Evolutionary conservation across 805 yeast genomes (phyloP), one percentile per base, ranked within the genome.

Genomic region (Barnettozyma wickerhamii): DNA sequence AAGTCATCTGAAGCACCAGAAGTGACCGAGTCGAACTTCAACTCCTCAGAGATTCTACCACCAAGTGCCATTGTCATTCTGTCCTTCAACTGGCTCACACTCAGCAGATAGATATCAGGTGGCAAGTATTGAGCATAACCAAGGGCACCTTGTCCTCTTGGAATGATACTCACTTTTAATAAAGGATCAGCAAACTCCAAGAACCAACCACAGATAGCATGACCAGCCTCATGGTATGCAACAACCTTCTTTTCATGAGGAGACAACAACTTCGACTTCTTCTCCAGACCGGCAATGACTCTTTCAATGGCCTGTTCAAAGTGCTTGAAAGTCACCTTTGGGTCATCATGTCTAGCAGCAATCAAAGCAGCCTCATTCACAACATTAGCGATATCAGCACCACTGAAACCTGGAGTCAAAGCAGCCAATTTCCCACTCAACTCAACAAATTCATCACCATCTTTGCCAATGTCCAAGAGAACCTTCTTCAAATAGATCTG

Each of bases 211-310:
- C 98, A 90, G 46, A 93, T 78, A 10, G 99, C 99, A 65, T 95
- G 99, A 4, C 99, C 99, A 4, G 99, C 99, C 64, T 93, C 99
- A 60, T 95, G 99, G 56, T 84, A 93, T 1, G 99, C 99, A 42
- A 95, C 96, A 20, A 88, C 79, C 47, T 72, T 79, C 65, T 89
- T 87, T 59, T 95, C 98, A 45, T 84, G 90, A 2, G 88, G 83
- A 3, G 88, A 78, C 46, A 95, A 70, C 12, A 93, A 75, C 56
- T 84, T 82, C 13, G 90, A 76, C 64, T 88, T 91, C 71, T 86
- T 86, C 63, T 91, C 98, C 47, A 93, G 70, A 29, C 99, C 99
- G 24, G 95, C 97, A 64, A 90, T 86, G 32, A 91, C 97, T 59
- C 99, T 80, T 65, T 95, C 99, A 51, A 93, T 93, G 7, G 99